Percentiles rank a stretch among this genome's conserved stretches.
Evolutionary conservation across 208 protist genomes (phyloP).

Genomic region (Trypanosoma cruzi): DNA sequence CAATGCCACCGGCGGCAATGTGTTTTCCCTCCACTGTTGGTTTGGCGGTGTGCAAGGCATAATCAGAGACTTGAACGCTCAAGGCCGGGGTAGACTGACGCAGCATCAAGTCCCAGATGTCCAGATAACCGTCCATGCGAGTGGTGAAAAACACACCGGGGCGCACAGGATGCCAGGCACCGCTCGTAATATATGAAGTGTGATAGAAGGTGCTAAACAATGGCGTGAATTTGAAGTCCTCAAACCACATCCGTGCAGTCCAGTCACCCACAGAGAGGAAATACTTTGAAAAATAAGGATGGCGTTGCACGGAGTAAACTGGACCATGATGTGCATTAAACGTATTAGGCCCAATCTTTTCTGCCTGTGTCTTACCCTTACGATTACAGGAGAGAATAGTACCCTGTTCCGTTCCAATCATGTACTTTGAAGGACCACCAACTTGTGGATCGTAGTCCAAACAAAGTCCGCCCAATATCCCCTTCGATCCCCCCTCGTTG

Average conservation of each 20-base stretch:
- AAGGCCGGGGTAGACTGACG: constrained; percentile 94
- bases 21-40: constrained; percentile 77
- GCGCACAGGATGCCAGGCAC: constrained; percentile 93
- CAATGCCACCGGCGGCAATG: constrained; percentile 91
- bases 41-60: constrained; percentile 88
- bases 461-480: constrained; percentile 92
- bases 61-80: constrained; percentile 92
- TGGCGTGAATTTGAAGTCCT: constrained; percentile 95
- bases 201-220: constrained; percentile 97
- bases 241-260: constrained; percentile 96
- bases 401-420: constrained; percentile 97
- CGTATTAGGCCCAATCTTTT: constrained; percentile 93
- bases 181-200: constrained; percentile 94
- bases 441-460: constrained; percentile 96
- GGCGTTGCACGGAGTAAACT: constrained; percentile 95
- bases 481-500: constrained; percentile 89
- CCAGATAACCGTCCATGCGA: constrained; percentile 96
- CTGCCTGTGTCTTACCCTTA: constrained; percentile 94
- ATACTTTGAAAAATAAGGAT: constrained; percentile 96
- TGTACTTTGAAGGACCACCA: constrained; percentile 95
- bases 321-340: constrained; percentile 97
- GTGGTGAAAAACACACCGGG: constrained; percentile 96
- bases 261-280: constrained; percentile 97
- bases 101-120: constrained; percentile 96
- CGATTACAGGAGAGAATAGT: constrained; percentile 94